Evolutionary conservation across 2,329 filamentous ascomycete genomes (phyloP), one percentile per base, ranked within the genome.

Genomic region (Epicoccum sorghinum): DNA sequence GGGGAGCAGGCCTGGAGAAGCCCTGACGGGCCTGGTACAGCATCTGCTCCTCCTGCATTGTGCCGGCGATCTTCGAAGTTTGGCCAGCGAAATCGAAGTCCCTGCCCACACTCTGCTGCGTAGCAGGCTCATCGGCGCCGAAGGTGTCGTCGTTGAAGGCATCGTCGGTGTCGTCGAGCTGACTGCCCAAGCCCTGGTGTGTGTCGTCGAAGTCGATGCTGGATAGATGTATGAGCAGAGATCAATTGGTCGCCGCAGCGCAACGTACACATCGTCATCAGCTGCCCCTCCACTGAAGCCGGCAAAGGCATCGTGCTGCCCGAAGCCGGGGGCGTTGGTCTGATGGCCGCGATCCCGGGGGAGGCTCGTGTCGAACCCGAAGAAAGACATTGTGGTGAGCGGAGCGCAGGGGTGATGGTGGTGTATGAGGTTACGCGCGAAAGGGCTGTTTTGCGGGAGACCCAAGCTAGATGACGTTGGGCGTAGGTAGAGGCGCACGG

Each of bases 121-220:
- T 77, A 47, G 74, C 80, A 27, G 80, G 78, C 32, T 75, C 77
- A 52, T 75, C 77, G 53, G 80, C 82, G 53, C 80, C 82, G 52
- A 99, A 99, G 2, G 95, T 99, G 72, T 98, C 95, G 67, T 98
- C 91, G 75, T 99, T 99, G 82, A 97, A 91, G 45, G 85, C 91
- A 80, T 99, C 95, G 69, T 93, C 90, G 18, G 90, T 88, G 73
- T 99, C 93, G 68, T 96, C 88, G 32, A 99, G 87, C 74, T 90
- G 87, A 70, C 96, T 90, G 52, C 92, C 95, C 36, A 99, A 82
- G 14, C 93, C 93, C 75, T 99, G 95, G 73, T 98, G 98, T 33
- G 93, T 98, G 72, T 99, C 92, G 67, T 99, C 95, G 66, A 98
- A 99, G 67, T 98, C 90, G 67, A 90, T 84, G 50, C 86, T 89